Base-by-base conservation (phyloP, 306 rosid species). In the Leucaena leucocephala region DNA sequence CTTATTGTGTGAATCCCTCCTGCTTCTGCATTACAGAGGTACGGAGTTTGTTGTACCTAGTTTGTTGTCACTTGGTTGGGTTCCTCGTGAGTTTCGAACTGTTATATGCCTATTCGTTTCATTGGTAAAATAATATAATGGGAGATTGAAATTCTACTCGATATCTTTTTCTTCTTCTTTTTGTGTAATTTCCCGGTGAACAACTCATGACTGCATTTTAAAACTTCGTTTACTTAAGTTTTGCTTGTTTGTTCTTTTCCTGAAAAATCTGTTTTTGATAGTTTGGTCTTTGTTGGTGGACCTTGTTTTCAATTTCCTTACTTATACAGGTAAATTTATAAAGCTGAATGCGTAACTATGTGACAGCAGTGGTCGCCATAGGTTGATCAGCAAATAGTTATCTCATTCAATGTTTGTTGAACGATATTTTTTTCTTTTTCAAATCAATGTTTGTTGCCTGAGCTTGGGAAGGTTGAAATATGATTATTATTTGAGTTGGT, bases 221-320 rank as follows among this genome's bases (percentile, higher is more conserved):
- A 57, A 21, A 59, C 17, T 59, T 59, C 11, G 7, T 27, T 59
- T 12, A 59, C 1, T 1, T 11, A 0, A 13, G 5, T 9, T 45
- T 27, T 46, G n/a, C 7, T 14, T 70, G 19, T 46, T 45, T 45
- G 17, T 27, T 27, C 22, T 34, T 7, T 3, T 8, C 21, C 27
- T 67, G 19, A 8, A 16, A 17, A 70, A 35, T 35, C 46, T 35
- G n/a, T 5, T 52, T 35, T 50, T 35, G 35, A 16, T 72, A 27
- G 35, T 50, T 71, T 71, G 63, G 76, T 35, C 14, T 50, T n/a
- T 49, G 46, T 50, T 35, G 40, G 76, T 48, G 52, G 61, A 71
- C 27, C 1, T 27, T 48, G 33, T 36, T 34, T 68, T 35, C 17
- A 71, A 17, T 35, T 34, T 36, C 17, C 63, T 35, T 22, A 3